These are phyloP conservation scores for Chlorella sp. DNA, from an alignment of 139 green algal species.

Conservation along the genomic window DNA sequence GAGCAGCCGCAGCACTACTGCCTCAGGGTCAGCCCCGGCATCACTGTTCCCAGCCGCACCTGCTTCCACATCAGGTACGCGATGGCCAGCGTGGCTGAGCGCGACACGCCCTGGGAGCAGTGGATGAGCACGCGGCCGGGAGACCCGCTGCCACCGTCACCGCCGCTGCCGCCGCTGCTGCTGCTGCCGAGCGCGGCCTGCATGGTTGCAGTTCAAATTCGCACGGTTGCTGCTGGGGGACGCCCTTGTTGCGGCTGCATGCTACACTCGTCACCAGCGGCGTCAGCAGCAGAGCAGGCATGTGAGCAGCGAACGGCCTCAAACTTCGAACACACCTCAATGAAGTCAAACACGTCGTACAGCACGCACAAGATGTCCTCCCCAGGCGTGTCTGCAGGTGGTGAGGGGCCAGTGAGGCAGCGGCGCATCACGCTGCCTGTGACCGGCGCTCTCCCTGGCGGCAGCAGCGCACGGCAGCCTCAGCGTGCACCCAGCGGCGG, in stretches of 20 bases:
- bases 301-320: too few relatives aligned
- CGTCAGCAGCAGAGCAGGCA: too few relatives aligned
- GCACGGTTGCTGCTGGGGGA: too few relatives aligned
- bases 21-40: too few relatives aligned
- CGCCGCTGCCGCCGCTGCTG: not conserved
- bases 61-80: slow-evolving; percentile 95
- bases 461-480: too few relatives aligned
- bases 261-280: too few relatives aligned
- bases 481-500: not conserved
- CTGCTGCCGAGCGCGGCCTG: not conserved
- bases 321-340: slow-evolving; percentile 66
- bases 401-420: too few relatives aligned
- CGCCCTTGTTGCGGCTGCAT: too few relatives aligned
- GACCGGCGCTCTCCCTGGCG: too few relatives aligned
- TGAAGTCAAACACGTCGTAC: slow-evolving; percentile 97
- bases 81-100: slow-evolving; percentile 88
- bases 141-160: not conserved
- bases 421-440: too few relatives aligned
- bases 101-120: slow-evolving; percentile 94
- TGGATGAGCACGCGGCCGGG: slow-evolving; percentile 87
- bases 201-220: too few relatives aligned
- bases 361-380: slow-evolving; percentile 95
- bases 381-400: slow-evolving; percentile 75
- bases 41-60: slow-evolving; percentile 21
- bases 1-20: too few relatives aligned